Base-by-base conservation (phyloP, 2,329 filamentous ascomycete genomes). In the Thelonectria rubi region DNA sequence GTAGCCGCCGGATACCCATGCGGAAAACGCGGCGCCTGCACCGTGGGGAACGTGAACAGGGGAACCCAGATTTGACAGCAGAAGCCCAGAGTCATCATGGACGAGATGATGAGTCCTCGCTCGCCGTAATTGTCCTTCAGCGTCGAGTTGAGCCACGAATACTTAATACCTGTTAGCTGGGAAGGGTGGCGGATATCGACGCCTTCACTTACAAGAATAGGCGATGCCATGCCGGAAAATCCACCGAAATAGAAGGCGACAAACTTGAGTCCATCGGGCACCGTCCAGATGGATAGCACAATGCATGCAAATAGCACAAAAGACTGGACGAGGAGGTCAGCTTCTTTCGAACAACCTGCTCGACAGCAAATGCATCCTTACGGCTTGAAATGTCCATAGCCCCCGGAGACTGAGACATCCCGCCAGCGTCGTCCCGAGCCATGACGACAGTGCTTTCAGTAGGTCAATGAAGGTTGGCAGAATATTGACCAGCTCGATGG, bases 71-170 rank as follows among this genome's bases (percentile, higher is more conserved):
- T 73, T 60, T 71, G 68, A 37, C 63, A 71, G 45, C 65, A 68
- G 60, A 67, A 73, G n/a, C 76, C 75, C 17, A 78, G 58, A 0
- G 76, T 78, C 71, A 72, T 76, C 76, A 72, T 77, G 24, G 55
- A 76, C 45, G 69, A 73, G 24, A 75, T 74, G 49, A 75, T 70
- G 14, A 75, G 63, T 0, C 73, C 73, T 10, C 74, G 67, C 56
- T 76, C 73, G 15, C 73, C 73, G 20, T 74, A 72, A 48, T 74
- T 74, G 34, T 72, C 71, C 20, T 71, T 72, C 7, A 74, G 69
- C 6, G 72, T 74, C 6, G 65, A 69, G 57, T 75, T 75, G 34
- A 74, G 63, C 73, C 72, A 75, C 5, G 74, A 74, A 62, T 76
- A 76, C 60, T 47, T 45, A 8, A 6, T 12, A n/a, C 6, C 14